Conservation (phyloP, 345 rosid genomes). For the Salix exigua region DNA sequence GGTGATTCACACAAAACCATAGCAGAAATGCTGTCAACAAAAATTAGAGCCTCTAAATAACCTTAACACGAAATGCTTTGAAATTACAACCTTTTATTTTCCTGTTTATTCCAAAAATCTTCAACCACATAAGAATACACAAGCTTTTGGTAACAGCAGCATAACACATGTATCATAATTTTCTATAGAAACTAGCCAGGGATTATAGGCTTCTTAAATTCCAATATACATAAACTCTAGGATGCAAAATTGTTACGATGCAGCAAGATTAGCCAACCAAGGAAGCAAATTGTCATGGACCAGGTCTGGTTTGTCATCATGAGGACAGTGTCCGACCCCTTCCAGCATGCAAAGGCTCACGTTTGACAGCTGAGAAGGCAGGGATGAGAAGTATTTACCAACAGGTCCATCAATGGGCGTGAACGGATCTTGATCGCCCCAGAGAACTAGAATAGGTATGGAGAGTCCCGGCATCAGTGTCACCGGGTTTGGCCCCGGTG, state of each 20-base stretch:
- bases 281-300: slow-evolving; percentile 75
- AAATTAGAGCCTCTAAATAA: no score
- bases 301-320: slow-evolving; percentile 75
- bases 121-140: no score
- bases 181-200: no score
- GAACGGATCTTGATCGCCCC: slow-evolving; percentile 85
- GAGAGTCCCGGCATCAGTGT: slow-evolving; percentile 51
- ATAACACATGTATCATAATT: no score
- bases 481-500: slow-evolving; percentile 83
- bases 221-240: no score
- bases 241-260: slow-evolving; percentile 9
- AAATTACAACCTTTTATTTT: no score
- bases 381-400: slow-evolving; percentile 66
- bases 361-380: slow-evolving; percentile 54
- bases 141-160: no score
- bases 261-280: slow-evolving; percentile 54
- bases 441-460: slow-evolving; percentile 61
- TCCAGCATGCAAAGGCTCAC: slow-evolving; percentile 53
- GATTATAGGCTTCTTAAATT: no score
- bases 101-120: no score
- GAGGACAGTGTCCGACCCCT: slow-evolving; percentile 91
- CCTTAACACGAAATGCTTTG: no score
- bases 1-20: no score
- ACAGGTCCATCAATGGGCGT: slow-evolving; percentile 89
- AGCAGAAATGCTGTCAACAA: no score